Evolutionary conservation across 2,329 filamentous ascomycete species (phyloP), one percentile per base, ranked within the genome.

Genomic region (Cercospora canescens): DNA sequence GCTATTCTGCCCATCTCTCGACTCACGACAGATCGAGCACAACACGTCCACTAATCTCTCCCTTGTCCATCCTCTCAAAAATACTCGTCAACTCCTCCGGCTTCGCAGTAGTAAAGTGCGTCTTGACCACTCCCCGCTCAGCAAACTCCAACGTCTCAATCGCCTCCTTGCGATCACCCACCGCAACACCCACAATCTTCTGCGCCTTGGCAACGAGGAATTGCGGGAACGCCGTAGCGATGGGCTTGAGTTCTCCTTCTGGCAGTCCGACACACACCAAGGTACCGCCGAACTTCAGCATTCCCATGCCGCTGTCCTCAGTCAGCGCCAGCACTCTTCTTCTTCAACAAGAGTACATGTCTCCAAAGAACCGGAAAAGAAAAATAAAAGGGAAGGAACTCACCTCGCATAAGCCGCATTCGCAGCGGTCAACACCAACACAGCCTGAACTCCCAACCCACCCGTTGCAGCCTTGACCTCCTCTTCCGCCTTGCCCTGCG

Each of bases 361-460:
- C n/a, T n/a, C n/a, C n/a, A 26, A 57, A 57, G 6, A 14, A 26
- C 14, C 2, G 2, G 30, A 39, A 14, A 16, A 55, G 26, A 34
- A 55, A 55, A 18, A n/a, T 7, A 39, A 54, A 54, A 14, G 12
- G 16, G 6, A 14, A 28, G 48, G 12, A n/a, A 39, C 70, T 52
- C 69, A 73, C 70, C 73, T 72, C 1, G 76, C 81, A 67, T 85
- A 85, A 7, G 82, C 82, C 6, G 69, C 78, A 67, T 84, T 84
- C 39, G 80, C 79, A 1, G 81, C 81, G 0, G 82, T 83, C 34
- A 83, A 76, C 0, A 90, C 86, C 18, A 91, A 76, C 1, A 87
- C 88, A 1, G 86, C 86, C 66, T 87, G 83, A 0, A 86, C 88
- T 30, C 88, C 88, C 6, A 87, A 76, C 0, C 87, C 87, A 3